Conservation (phyloP, 1,139 yeast genomes). For the Ogataea hybrid region DNA sequence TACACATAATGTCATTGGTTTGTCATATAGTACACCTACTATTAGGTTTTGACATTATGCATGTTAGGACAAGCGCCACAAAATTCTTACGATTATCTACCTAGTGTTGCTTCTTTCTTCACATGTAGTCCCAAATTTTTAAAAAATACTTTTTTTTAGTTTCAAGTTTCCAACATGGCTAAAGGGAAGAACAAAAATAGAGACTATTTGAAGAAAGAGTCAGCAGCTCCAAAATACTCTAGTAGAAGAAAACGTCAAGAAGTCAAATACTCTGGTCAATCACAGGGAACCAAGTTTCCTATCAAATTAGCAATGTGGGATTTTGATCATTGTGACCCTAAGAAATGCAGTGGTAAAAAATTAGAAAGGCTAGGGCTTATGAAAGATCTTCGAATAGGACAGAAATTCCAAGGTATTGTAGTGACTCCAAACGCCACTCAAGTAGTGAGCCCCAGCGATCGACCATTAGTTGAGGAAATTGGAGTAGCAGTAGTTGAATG, state of each 20-base stretch:
- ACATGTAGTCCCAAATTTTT: too few species aligned
- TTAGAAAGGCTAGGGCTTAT: conserved; percentile 86
- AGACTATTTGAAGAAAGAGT: conserved; percentile 39
- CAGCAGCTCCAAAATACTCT: conserved; percentile 49
- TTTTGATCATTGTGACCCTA: conserved; percentile 98
- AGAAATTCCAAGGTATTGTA: conserved; percentile 85
- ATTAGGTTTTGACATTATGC: too few species aligned
- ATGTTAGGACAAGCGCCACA: too few species aligned
- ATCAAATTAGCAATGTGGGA: conserved; percentile 89
- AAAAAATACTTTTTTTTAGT: too few species aligned
- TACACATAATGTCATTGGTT: too few species aligned
- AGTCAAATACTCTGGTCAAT: conserved; percentile 26
- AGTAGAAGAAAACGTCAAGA: conserved; percentile 52
- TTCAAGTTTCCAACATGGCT: conserved; percentile 40
- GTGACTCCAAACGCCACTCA: conserved; percentile 92
- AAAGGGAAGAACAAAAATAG: conserved; percentile 63
- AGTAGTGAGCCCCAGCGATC: conserved; percentile 89
- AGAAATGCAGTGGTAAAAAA: conserved; percentile 94
- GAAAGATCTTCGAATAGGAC: conserved; percentile 77
- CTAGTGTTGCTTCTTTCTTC: too few species aligned
- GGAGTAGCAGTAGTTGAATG: conserved; percentile 99
- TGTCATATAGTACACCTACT: too few species aligned
- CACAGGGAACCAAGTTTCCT: conserved; percentile 44
- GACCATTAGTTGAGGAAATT: conserved; percentile 65
- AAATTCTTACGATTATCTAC: too few species aligned